These are phyloP conservation scores for Pyrus betulifolia DNA, from an alignment of 306 rosid species.

Conservation along the genomic window DNA sequence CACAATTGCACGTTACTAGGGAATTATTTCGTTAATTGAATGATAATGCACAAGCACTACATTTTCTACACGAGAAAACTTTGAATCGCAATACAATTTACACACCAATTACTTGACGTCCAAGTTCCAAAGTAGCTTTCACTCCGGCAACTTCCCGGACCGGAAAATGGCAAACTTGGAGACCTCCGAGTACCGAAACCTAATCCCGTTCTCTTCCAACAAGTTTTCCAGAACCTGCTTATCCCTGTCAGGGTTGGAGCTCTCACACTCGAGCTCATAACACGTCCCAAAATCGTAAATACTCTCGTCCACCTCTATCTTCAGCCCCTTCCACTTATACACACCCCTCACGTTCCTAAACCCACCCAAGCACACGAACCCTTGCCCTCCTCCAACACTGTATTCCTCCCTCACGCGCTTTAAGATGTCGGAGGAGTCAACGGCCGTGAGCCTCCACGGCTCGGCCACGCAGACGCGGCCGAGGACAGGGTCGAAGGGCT, in stretches of 20 bases:
- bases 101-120: neutral
- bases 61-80: no score
- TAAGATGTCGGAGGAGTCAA: constrained; percentile 23
- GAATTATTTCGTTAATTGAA: no score
- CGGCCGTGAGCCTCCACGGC: constrained; percentile 39
- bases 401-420: constrained; percentile 33
- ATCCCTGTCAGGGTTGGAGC: constrained; percentile 28
- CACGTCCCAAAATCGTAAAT: constrained; percentile 49
- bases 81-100: neutral
- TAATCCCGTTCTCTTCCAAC: constrained; percentile 33
- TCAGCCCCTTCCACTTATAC: constrained; percentile 47
- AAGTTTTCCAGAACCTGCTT: constrained; percentile 33
- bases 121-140: neutral
- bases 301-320: constrained; percentile 49
- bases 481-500: constrained; percentile 35
- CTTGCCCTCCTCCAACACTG: constrained; percentile 13
- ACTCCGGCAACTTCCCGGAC: constrained; percentile 39
- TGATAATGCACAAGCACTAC: neutral
- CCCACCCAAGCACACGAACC: constrained; percentile 48
- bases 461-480: constrained; percentile 46
- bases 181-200: constrained; percentile 31
- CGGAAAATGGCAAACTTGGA: constrained; percentile 39
- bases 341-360: constrained; percentile 52
- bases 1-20: neutral
- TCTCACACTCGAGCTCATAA: constrained; percentile 61